Evolutionary conservation across 495 filamentous ascomycete genomes (phyloP), one percentile per base, ranked within the genome.

Genomic region (Penicillium macrosclerotiorum): DNA sequence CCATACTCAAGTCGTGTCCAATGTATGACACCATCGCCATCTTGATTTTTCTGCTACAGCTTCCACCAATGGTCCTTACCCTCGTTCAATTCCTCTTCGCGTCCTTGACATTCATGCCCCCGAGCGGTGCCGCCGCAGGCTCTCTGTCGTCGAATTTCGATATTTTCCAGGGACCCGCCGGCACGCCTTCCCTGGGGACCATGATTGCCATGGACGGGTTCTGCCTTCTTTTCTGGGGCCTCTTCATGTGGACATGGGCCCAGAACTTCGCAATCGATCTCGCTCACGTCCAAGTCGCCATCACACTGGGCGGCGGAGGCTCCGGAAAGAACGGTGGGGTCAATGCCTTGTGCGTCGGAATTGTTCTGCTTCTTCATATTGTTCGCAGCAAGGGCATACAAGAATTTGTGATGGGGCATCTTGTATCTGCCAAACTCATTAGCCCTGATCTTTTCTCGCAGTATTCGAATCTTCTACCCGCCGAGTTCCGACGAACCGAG

Each of bases 1-100:
- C 92, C 31, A 93, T 98, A 47, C 81, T 98, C 51, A 79, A 80
- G 51, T 90, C 89, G 19, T 95, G 90, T 58, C 93, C 93, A 18
- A 82, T 96, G 52, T 84, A 88, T 66, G 93, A 99, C 73, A 96
- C 93, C 44, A 88, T 99, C 68, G 91, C 93, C 59, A 95, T 99
- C 62, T 78, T 99, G 63, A 96, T 99, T 65, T 86, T 99, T 63
- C 81, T 99, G 44, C 83, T 99, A 59, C 93, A 96, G 64, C 81
- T 96, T n/a, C 91, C 94, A 19, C 88, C 92, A 18, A 88, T 90
- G 55, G 81, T 95, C 43, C 77, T 97, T 47, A 90, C 90, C 42
- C 73, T 89, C 61, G 88, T 95, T 62, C 94, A 99, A 61, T 84
- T 90, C 59, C 78, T 97, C 50, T 99, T 95, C 73, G 90, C 94